Evolutionary conservation across 768 basidiomycete genomes (phyloP).

Genomic region (Wakefieldia striispora): DNA sequence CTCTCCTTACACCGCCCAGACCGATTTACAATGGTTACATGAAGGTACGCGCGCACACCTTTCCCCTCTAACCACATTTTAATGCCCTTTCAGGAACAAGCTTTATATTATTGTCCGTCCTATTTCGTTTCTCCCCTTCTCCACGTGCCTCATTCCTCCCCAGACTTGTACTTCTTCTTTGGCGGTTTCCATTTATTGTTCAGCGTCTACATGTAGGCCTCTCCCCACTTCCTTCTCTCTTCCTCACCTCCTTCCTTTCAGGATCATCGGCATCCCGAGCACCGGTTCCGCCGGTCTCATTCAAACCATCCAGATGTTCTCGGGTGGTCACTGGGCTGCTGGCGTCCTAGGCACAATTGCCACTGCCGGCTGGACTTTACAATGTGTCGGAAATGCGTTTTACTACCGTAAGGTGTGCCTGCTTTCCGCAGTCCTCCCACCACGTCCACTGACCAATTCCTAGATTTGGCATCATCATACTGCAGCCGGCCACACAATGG

Average conservation of each 20-base stretch:
- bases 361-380: constrained; percentile 83
- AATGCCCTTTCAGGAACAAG: constrained; percentile 68
- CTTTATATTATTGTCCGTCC: constrained; percentile 84
- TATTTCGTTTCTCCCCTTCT: constrained; percentile 10
- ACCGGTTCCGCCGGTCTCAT: constrained; percentile 96
- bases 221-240: not conserved
- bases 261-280: constrained; percentile 93
- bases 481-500: constrained; percentile 84
- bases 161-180: constrained; percentile 97
- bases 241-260: constrained; percentile 35
- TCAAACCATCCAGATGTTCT: constrained; percentile 83
- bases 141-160: constrained; percentile 7
- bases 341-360: constrained; percentile 80
- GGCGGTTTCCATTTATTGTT: constrained; percentile 92
- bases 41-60: constrained; percentile 57
- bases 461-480: constrained; percentile 79
- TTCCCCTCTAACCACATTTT: constrained; percentile 26
- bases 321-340: constrained; percentile 67
- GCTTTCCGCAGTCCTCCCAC: constrained; percentile 12
- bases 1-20: constrained; percentile 37
- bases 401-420: constrained; percentile 72
- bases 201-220: constrained; percentile 82
- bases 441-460: constrained; percentile 2
- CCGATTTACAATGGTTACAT: constrained; percentile 98
- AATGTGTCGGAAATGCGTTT: constrained; percentile 77